A percentile compares a stretch with the other conserved stretches of the same genome.
These are phyloP conservation scores for Oryza brachyantha DNA, from an alignment of 176 grass and related monocot genomes.

Conservation along the genomic window DNA sequence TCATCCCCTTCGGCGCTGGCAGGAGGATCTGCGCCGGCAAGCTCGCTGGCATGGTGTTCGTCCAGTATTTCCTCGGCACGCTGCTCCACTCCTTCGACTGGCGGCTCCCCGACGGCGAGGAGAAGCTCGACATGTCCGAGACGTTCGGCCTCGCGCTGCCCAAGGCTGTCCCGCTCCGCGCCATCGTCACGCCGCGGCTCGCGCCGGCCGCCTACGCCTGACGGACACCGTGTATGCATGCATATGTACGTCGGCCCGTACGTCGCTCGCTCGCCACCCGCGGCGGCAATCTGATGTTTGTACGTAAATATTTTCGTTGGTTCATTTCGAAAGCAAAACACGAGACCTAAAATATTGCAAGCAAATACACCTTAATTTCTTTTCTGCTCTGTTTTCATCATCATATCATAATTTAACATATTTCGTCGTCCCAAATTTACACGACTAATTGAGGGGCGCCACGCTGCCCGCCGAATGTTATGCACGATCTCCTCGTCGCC, in stretches of 20 bases:
- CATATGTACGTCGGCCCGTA: too few relatives aligned
- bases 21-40: constrained; percentile 78
- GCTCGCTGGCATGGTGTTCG: constrained; percentile 78
- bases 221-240: too few relatives aligned
- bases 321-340: not conserved
- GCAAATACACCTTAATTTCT: not conserved
- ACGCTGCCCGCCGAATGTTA: too few relatives aligned
- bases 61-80: constrained; percentile 65
- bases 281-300: not conserved
- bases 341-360: not conserved
- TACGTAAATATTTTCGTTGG: not conserved
- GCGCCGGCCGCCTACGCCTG: constrained; percentile 32
- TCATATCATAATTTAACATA: not conserved
- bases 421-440: not conserved
- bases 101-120: constrained; percentile 58
- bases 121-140: constrained; percentile 57
- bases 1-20: constrained; percentile 81
- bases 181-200: constrained; percentile 40
- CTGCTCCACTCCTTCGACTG: constrained; percentile 72
- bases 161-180: constrained; percentile 67
- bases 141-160: constrained; percentile 68
- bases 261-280: too few relatives aligned
- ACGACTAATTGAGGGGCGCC: not conserved
- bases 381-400: not conserved
- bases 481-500: too few relatives aligned